Conservation (phyloP, 1,284 basidiomycete species). For the Cryptococcus sp. region DNA sequence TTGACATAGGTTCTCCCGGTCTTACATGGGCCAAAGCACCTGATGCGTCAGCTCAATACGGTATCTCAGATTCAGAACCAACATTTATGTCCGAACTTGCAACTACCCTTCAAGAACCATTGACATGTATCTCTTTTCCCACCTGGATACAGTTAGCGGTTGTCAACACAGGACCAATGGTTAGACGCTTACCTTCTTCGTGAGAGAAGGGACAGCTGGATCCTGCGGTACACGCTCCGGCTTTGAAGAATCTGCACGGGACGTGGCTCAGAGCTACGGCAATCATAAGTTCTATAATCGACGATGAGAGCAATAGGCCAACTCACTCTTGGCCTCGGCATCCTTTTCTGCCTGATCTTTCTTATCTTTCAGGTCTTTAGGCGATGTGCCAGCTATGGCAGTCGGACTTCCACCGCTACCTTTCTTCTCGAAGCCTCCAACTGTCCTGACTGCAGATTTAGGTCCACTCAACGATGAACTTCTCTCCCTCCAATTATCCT, state of each 20-base stretch:
- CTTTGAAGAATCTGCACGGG: conserved; percentile 96
- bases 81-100: conserved; percentile 97
- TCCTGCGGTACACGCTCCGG: conserved; percentile 87
- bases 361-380: neutral
- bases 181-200: conserved; percentile 8
- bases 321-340: neutral
- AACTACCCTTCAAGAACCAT: conserved; percentile 81
- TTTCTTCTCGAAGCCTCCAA: conserved; percentile 15
- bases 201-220: conserved; percentile 96
- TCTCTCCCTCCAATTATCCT: conserved; percentile 9
- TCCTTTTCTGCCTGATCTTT: neutral
- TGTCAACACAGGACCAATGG: neutral
- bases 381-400: neutral
- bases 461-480: neutral
- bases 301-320: too few species aligned
- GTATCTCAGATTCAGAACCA: conserved; percentile 14
- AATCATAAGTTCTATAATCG: neutral
- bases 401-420: neutral
- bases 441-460: conserved; percentile 11
- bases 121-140: conserved; percentile 87
- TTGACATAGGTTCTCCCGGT: conserved; percentile 85
- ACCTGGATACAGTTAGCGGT: conserved; percentile 34
- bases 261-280: conserved; percentile 71
- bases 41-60: conserved; percentile 10
- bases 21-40: conserved; percentile 82